Conservation (phyloP, 2,329 filamentous ascomycete species). For the Ophiosphaerella narmari region DNA sequence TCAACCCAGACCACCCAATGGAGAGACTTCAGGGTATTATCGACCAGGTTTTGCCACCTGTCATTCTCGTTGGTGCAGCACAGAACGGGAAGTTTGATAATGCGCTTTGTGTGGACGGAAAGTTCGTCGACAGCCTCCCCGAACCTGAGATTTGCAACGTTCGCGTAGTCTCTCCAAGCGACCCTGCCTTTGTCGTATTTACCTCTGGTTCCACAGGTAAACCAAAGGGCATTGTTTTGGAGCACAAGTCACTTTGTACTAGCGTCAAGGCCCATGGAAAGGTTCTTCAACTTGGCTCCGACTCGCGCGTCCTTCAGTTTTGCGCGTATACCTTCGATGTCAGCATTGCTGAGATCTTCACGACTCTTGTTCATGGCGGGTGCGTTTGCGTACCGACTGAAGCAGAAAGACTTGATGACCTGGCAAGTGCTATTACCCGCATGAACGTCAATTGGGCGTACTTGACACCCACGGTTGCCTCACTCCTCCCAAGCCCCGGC, state of each 20-base stretch:
- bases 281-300: slow-evolving; percentile 34
- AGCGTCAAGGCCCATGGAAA: neutral
- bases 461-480: slow-evolving; percentile 16
- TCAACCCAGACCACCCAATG: slow-evolving; percentile 16
- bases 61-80: no score
- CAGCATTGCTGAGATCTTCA: slow-evolving; percentile 56
- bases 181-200: slow-evolving; percentile 2
- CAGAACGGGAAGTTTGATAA: no score
- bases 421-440: slow-evolving; percentile 54
- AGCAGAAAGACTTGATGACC: slow-evolving; percentile 56
- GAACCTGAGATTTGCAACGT: neutral
- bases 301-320: slow-evolving; percentile 63
- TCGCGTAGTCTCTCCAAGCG: neutral
- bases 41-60: no score
- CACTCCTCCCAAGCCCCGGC: slow-evolving; percentile 6
- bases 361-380: slow-evolving; percentile 54
- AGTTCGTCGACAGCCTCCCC: neutral
- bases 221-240: slow-evolving; percentile 4
- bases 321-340: slow-evolving; percentile 49
- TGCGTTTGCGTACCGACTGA: slow-evolving; percentile 62
- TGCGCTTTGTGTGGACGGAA: no score
- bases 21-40: slow-evolving; percentile 2
- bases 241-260: neutral
- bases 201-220: slow-evolving; percentile 3
- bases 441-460: slow-evolving; percentile 10